Conservation (phyloP, 176 grass and related monocot species). For the Pharus latifolius region DNA sequence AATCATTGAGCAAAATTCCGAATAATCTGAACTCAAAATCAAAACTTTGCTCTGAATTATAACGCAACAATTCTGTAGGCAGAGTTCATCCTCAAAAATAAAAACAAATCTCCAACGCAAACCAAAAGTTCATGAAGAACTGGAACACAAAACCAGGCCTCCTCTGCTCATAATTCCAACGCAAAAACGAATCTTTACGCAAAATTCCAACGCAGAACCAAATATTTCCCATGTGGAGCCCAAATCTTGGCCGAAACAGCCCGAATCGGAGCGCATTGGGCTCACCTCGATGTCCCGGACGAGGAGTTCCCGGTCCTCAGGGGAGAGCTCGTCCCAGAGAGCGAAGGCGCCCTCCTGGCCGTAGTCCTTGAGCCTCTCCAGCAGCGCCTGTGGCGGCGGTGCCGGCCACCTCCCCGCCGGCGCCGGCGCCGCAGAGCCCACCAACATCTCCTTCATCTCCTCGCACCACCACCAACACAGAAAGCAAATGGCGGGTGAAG, state of each 20-base stretch:
- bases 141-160: not conserved
- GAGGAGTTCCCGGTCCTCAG: slow-evolving; percentile 78
- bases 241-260: not conserved
- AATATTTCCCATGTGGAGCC: not conserved
- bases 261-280: slow-evolving; percentile 5
- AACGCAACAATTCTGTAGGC: not conserved
- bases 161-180: not conserved
- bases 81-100: not conserved
- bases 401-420: slow-evolving; percentile 45
- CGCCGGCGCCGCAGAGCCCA: slow-evolving; percentile 34
- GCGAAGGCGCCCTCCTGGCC: slow-evolving; percentile 89
- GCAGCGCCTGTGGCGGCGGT: slow-evolving; percentile 79
- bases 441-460: slow-evolving; percentile 51
- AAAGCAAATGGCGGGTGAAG: not conserved
- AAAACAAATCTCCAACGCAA: not conserved
- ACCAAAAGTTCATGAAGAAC: not conserved
- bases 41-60: not conserved
- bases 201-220: not conserved
- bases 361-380: slow-evolving; percentile 97
- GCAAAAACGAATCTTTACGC: not conserved
- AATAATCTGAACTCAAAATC: not conserved
- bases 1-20: not conserved
- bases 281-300: slow-evolving; percentile 89
- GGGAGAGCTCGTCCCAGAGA: slow-evolving; percentile 91
- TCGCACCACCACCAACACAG: not conserved